These are phyloP conservation scores for Friedmanniomyces simplex DNA, from an alignment of 495 filamentous ascomycete species.

Conservation along the genomic window DNA sequence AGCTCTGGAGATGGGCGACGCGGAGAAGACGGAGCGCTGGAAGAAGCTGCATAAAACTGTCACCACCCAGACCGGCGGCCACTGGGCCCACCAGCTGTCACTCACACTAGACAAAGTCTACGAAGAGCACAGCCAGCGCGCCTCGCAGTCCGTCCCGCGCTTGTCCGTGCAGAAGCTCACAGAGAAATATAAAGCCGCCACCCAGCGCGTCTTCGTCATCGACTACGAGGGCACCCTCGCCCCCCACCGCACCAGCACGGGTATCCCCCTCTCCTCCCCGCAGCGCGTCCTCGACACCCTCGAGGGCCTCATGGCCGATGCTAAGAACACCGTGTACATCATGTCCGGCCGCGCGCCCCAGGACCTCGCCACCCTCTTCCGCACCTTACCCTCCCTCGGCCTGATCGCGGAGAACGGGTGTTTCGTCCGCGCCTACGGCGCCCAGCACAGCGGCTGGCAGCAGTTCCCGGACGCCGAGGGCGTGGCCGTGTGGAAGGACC, in stretches of 20 bases:
- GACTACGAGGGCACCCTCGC: slow-evolving; percentile 90
- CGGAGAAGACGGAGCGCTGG: slow-evolving; percentile 67
- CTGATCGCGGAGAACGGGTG: slow-evolving; percentile 90
- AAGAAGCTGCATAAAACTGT: slow-evolving; percentile 61
- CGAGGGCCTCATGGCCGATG: slow-evolving; percentile 66
- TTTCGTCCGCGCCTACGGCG: slow-evolving; percentile 60
- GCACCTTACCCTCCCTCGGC: slow-evolving; percentile 60
- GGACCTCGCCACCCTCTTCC: slow-evolving; percentile 78
- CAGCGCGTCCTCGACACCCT: slow-evolving; percentile 72
- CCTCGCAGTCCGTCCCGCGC: slow-evolving; percentile 74
- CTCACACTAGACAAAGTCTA: slow-evolving; percentile 59
- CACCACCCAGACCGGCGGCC: slow-evolving; percentile 65
- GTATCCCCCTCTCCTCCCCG: slow-evolving; percentile 71
- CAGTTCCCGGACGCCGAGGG: slow-evolving; percentile 58
- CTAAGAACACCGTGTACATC: slow-evolving; percentile 77
- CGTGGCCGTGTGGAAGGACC: slow-evolving; percentile 63
- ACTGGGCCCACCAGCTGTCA: slow-evolving; percentile 69
- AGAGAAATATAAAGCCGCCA: slow-evolving; percentile 51
- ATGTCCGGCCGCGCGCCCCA: slow-evolving; percentile 80
- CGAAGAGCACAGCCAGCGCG: slow-evolving; percentile 70
- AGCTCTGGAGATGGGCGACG: slow-evolving; percentile 63
- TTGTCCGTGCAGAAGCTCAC: slow-evolving; percentile 54
- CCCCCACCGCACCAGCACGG: slow-evolving; percentile 66
- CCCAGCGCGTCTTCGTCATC: slow-evolving; percentile 69
- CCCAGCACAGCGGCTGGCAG: slow-evolving; percentile 50